Percentiles rank a stretch among this genome's conserved stretches.
These are phyloP conservation scores for Persicaria tinctoria DNA, from an alignment of 148 eudicot genomes.

Conservation along the genomic window DNA sequence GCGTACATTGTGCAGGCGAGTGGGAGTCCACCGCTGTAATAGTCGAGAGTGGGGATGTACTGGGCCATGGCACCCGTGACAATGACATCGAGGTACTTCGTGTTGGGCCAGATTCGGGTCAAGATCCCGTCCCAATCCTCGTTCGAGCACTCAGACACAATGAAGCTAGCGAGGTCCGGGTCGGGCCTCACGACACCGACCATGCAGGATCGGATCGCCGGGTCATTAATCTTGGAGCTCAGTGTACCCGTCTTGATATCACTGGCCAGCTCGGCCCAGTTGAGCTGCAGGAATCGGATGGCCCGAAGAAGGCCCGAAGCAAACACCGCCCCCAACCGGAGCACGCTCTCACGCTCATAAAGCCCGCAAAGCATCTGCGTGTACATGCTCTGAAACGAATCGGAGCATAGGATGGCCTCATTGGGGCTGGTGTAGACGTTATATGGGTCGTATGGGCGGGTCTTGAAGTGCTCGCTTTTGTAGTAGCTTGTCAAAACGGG, in stretches of 20 bases:
- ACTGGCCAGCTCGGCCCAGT: slow-evolving; percentile 43
- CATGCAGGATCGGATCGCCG: slow-evolving; percentile 28
- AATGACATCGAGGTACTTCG: slow-evolving; percentile 71
- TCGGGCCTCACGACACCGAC: slow-evolving; percentile 33
- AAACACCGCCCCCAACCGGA: slow-evolving; percentile 76
- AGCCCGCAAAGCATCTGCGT: slow-evolving; percentile 84
- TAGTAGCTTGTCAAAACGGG: slow-evolving; percentile 85
- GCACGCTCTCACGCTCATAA: slow-evolving; percentile 49
- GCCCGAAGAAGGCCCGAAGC: slow-evolving; percentile 88
- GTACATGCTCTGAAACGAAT: slow-evolving; percentile 83
- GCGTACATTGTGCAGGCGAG: slow-evolving; percentile 78
- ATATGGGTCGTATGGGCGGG: slow-evolving; percentile 75
- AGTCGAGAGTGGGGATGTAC: slow-evolving; percentile 69
- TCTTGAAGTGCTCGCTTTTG: slow-evolving; percentile 82
- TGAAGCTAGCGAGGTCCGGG: slow-evolving; percentile 44
- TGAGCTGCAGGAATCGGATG: slow-evolving; percentile 82
- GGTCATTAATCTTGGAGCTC: slow-evolving; percentile 37
- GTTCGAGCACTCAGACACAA: slow-evolving; percentile 30
- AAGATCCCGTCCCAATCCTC: slow-evolving; percentile 76
- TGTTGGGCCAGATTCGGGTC: slow-evolving; percentile 72
- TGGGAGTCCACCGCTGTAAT: slow-evolving; percentile 72
- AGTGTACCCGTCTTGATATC: slow-evolving; percentile 58
- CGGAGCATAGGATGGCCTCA: slow-evolving; percentile 76
- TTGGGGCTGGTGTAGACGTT: slow-evolving; percentile 72
- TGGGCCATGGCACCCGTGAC: slow-evolving; percentile 92